These are phyloP conservation scores for Raphanus raphanistrum DNA, from an alignment of 345 rosid species.

Conservation along the genomic window DNA sequence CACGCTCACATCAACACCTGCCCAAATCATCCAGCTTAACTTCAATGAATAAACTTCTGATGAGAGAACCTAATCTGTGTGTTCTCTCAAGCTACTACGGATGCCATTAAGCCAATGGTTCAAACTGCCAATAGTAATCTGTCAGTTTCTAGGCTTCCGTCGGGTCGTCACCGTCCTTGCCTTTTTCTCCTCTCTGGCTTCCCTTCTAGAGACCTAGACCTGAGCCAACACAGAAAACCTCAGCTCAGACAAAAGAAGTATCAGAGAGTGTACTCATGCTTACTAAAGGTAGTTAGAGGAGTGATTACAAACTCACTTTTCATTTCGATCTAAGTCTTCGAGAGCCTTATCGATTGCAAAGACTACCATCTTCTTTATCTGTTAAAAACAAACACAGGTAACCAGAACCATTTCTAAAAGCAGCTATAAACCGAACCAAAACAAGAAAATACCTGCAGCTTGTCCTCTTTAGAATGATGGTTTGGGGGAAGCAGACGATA, in stretches of 20 bases:
- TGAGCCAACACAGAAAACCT: background rate
- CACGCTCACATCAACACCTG: slow-evolving; percentile 82
- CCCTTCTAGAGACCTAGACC: slow-evolving; percentile 5
- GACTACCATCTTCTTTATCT: slow-evolving; percentile 36
- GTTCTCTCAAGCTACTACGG: too few species aligned
- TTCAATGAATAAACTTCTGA: background rate
- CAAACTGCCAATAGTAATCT: background rate
- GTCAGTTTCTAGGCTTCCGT: background rate
- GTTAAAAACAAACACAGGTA: slow-evolving; percentile 6
- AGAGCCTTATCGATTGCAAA: slow-evolving; percentile 28
- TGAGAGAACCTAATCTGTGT: too few species aligned
- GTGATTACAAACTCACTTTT: background rate
- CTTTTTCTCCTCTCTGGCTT: background rate
- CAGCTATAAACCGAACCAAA: background rate
- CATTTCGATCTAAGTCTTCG: background rate
- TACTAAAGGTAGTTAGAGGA: background rate
- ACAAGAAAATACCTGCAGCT: slow-evolving; percentile 48
- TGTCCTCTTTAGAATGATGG: slow-evolving; percentile 62
- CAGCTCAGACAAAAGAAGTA: background rate
- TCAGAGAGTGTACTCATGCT: background rate
- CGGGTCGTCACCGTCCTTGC: background rate
- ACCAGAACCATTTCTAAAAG: background rate
- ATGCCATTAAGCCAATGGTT: too few species aligned
- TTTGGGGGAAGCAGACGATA: slow-evolving; percentile 59
- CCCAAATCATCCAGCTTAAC: slow-evolving; percentile 23